Base-by-base conservation (phyloP, 2,329 filamentous ascomycete species). In the Aspergillus sp. region DNA sequence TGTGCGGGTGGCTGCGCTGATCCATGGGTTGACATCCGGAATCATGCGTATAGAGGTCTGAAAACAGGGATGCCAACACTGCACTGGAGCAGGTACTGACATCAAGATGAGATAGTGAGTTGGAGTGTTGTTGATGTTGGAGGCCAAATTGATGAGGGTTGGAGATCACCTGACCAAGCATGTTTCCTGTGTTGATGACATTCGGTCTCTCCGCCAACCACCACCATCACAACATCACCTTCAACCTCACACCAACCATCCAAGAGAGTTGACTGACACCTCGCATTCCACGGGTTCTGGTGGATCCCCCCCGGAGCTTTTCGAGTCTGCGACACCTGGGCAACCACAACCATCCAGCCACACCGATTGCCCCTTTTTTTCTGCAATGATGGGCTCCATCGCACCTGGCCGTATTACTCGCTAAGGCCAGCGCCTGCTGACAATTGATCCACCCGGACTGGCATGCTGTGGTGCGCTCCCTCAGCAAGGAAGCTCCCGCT, bases 391-490 rank as follows among this genome's bases (percentile, higher is more conserved):
- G 24, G 16, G n/a, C 17, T 30, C 43, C 24, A 30, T 32, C 43
- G 30, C 19, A 46, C 16, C 5, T 11, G 14, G 10, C 17, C 19
- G n/a, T 10, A 16, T 19, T 24, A 44, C 47, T 49, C 40, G 44
- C 20, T 40, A 30, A 35, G 32, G 41, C 24, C 52, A 19, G 4
- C 17, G 6, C 42, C 30, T 35, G 54, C 54, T 57, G 52, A 55
- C 50, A 52, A 53, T 51, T 45, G 22, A 38, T 51, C 47, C 52
- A 46, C 48, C 43, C 36, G 50, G 44, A 57, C 40, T 57, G 55
- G 49, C 52, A 52, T 49, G 30, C 33, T 13, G 19, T 47, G 22
- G 22, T 36, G 22, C 36, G 38, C 19, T 36, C 42, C 22, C 26
- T 6, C 50, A 47, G 55, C 52, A 52, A 57, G 55, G 50, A 52